Base-by-base conservation (phyloP, 2,329 filamentous ascomycete genomes). In the Colletotrichum higginsianum region DNA sequence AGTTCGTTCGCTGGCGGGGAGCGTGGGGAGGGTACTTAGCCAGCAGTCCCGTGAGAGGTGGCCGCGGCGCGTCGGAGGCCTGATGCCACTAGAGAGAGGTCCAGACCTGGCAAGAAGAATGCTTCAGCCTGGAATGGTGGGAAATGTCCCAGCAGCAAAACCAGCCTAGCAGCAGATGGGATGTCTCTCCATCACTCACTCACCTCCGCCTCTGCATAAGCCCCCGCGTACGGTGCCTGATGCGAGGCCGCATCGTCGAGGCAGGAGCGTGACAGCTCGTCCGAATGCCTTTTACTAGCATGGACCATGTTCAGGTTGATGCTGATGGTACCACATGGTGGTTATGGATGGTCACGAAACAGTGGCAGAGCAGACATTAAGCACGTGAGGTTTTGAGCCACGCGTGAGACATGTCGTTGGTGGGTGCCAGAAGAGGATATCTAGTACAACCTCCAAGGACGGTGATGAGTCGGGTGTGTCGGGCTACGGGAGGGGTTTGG, bases 361-460 rank as follows among this genome's bases (percentile, higher is more conserved):
- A 9, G 30, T 35, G 30, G 30, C 30, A 30, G 23, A 15, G 23
- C n/a, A 44, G 58, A 16, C 2, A 49, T 11, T 6, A 35, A 52
- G 58, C 66, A 64, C 66, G 49, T 68, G 66, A 68, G 60, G 66
- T 50, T 18, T 64, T 55, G 50, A 12, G 21, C 47, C 50, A 42
- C 60, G 50, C 42, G 35, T 60, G 38, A 64, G 60, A 64, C 60
- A 57, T n/a, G 18, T 40, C 44, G 35, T 47, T 40, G 58, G 44
- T 8, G 30, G 35, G 30, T 16, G 42, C 21, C 55, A 21, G 49
- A 46, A 47, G 26, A 40, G 30, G 30, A 30, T 9, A 16, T n/a
- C 46, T 56, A 38, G 23, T 44, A 21, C 21, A n/a, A 21, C 44
- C 8, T 9, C 8, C 30, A 35, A 35, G 30, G 61, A 46, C 52